phyloP scores from a whole-genome alignment of 2,329 filamentous ascomycete species.

The Alternaria panax region DNA sequence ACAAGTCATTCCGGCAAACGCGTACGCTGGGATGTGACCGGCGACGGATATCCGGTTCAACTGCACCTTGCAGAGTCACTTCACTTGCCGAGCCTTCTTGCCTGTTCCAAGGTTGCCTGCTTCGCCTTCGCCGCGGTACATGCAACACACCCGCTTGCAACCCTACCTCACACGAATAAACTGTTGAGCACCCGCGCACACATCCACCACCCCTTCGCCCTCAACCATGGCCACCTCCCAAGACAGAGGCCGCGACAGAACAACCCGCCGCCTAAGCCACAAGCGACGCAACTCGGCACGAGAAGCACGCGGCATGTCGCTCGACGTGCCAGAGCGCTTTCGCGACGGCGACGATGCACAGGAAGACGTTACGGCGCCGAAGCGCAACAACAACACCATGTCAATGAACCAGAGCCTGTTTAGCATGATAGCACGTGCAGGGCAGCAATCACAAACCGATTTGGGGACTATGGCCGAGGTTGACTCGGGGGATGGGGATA shows the following conservation, averaged over 20 bases:
- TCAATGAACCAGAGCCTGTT: constrained; percentile 96
- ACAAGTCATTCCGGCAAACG: constrained; percentile 27
- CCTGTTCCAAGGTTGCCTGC: too few species aligned
- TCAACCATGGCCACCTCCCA: constrained; percentile 45
- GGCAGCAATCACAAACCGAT: constrained; percentile 79
- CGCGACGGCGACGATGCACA: constrained; percentile 66
- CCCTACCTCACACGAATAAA: constrained; percentile 12
- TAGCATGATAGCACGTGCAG: constrained; percentile 87
- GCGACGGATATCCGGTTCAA: constrained; percentile 13
- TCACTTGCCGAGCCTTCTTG: too few species aligned
- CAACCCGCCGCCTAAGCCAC: constrained; percentile 45
- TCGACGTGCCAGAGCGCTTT: constrained; percentile 65
- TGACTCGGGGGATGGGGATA: constrained; percentile 81
- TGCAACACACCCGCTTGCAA: constrained; percentile 13
- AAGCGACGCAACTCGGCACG: constrained; percentile 40
- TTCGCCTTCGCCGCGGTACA: constrained; percentile 21
- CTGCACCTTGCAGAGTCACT: constrained; percentile 30
- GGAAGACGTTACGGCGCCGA: constrained; percentile 66
- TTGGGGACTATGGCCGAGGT: constrained; percentile 80
- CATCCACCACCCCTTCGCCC: constrained; percentile 13
- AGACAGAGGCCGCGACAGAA: constrained; percentile 35
- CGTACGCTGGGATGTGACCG: constrained; percentile 43
- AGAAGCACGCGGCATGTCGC: constrained; percentile 49
- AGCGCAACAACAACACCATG: constrained; percentile 54
- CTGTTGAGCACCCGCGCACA: constrained; percentile 17